phyloP scores from a whole-genome alignment of 2,329 filamentous ascomycete species.

The Chalaropsis thielavioides region DNA sequence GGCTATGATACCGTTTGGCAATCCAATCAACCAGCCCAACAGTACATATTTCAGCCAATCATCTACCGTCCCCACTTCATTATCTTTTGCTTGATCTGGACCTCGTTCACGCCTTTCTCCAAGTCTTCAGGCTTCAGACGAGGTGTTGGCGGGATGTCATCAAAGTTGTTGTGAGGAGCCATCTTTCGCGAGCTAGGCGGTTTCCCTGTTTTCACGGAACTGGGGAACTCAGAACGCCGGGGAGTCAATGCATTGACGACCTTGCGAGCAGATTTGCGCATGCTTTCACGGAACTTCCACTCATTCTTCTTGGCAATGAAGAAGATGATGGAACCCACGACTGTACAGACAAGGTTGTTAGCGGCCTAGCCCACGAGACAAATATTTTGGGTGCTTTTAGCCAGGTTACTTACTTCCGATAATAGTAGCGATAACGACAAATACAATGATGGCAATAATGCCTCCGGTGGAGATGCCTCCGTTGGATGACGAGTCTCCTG shows the following conservation, averaged over 20 bases:
- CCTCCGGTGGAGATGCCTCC: constrained; percentile 53
- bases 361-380: not conserved
- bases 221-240: constrained; percentile 45
- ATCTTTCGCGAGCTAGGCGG: constrained; percentile 8
- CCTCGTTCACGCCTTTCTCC: constrained; percentile 39
- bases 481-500: constrained; percentile 44
- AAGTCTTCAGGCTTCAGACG: constrained; percentile 40
- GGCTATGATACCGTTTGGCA: not conserved
- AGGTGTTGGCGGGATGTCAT: constrained; percentile 47
- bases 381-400: constrained; percentile 17
- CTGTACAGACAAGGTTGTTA: constrained; percentile 28
- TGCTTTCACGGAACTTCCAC: constrained; percentile 61
- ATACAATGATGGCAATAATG: constrained; percentile 58
- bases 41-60: not conserved
- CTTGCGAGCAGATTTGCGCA: constrained; percentile 52
- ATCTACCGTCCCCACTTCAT: constrained; percentile 20
- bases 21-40: not conserved
- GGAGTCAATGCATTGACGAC: constrained; percentile 50
- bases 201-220: constrained; percentile 36
- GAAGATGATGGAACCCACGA: constrained; percentile 53
- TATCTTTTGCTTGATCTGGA: constrained; percentile 23
- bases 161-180: constrained; percentile 31
- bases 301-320: constrained; percentile 72
- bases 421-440: constrained; percentile 52
- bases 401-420: constrained; percentile 47